These are phyloP conservation scores for Allomyces macrogynus DNA, from an alignment of 192 early-diverging fungal species.

Conservation along the genomic window DNA sequence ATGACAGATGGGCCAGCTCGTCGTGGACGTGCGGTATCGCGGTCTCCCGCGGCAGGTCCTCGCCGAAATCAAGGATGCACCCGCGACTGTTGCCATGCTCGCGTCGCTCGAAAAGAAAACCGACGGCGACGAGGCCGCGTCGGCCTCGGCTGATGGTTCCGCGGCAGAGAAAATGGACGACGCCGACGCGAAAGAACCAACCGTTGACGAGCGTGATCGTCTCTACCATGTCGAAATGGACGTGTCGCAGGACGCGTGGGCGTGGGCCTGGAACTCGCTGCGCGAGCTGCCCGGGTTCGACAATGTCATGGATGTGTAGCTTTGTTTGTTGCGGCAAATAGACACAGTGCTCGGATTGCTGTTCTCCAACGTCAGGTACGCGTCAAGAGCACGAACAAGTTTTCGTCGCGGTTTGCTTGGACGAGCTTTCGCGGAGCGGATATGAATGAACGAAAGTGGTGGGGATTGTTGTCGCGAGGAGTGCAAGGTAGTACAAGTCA, in stretches of 20 bases:
- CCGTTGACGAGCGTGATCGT: background rate
- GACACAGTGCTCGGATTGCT: too few relatives aligned
- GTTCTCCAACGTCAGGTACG: too few relatives aligned
- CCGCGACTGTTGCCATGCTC: background rate
- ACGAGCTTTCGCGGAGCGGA: too few relatives aligned
- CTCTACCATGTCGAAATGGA: background rate
- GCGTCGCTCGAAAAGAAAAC: background rate
- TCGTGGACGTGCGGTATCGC: background rate
- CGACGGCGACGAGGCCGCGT: background rate
- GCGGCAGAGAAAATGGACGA: background rate
- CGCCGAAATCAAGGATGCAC: background rate
- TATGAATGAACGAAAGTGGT: too few relatives aligned
- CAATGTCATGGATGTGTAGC: too few relatives aligned
- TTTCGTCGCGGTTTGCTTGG: too few relatives aligned
- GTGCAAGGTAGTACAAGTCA: too few relatives aligned
- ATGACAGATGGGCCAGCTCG: background rate
- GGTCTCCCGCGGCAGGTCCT: background rate
- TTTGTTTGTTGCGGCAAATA: too few relatives aligned
- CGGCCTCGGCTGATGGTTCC: background rate
- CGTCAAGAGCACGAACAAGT: too few relatives aligned
- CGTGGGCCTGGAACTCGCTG: background rate
- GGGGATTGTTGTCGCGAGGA: too few relatives aligned
- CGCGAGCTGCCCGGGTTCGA: background rate
- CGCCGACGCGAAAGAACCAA: background rate
- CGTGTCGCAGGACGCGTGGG: background rate